Conservation (phyloP, 1,139 yeast species). For the Candida neerlandica region DNA sequence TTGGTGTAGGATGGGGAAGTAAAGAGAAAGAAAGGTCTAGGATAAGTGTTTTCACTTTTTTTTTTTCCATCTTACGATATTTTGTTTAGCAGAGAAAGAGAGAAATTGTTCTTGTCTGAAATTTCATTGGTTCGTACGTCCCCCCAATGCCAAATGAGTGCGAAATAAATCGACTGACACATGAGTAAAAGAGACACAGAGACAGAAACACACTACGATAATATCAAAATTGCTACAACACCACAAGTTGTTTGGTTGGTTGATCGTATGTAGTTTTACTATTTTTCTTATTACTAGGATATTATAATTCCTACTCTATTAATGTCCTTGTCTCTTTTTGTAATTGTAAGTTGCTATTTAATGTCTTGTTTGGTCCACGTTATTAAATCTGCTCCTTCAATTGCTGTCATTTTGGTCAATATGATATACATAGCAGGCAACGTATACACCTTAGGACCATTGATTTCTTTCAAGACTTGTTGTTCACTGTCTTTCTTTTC, state of each 20-base stretch:
- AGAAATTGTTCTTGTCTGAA: neutral
- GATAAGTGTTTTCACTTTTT: neutral
- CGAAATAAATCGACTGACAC: neutral
- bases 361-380: slow-evolving; percentile 20
- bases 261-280: no score
- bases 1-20: neutral
- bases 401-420: slow-evolving; percentile 10
- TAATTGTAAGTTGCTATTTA: neutral
- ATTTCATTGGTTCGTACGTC: neutral
- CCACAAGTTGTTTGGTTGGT: neutral
- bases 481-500: slow-evolving; percentile 8
- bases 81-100: neutral
- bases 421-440: slow-evolving; percentile 25
- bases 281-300: no score
- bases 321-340: neutral
- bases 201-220: neutral
- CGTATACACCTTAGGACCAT: slow-evolving; percentile 22
- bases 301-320: no score
- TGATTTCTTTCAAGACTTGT: slow-evolving; percentile 12
- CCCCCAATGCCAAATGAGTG: neutral
- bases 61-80: slow-evolving; percentile 8
- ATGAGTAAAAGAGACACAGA: neutral
- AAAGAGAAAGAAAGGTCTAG: neutral
- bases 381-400: slow-evolving; percentile 11
- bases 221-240: neutral